Evolutionary conservation across 257 asterid species (phyloP).

Genomic region (Echites panduratus): DNA sequence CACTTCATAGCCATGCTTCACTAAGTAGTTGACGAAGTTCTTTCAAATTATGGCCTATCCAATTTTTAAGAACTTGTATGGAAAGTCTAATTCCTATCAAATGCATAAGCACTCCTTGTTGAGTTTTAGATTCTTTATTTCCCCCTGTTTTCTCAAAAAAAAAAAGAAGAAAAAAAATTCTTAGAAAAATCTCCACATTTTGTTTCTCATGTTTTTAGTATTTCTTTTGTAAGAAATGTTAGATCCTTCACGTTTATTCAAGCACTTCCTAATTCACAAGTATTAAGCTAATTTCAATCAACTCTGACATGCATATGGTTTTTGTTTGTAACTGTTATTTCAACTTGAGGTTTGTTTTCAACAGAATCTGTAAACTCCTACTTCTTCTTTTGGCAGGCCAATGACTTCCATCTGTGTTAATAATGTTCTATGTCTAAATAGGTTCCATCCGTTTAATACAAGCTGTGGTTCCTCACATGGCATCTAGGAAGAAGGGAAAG

Average conservation of each 20-base stretch:
- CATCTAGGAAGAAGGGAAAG: conserved; percentile 77
- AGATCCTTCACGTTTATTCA: background rate
- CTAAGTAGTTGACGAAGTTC: background rate
- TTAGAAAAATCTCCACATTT: background rate
- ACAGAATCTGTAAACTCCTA: background rate
- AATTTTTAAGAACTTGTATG: background rate
- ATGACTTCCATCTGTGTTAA: conserved; percentile 4
- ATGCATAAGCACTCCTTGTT: background rate
- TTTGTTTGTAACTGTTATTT: background rate
- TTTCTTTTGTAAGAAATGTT: background rate
- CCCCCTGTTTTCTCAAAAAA: background rate
- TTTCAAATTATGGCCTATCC: background rate
- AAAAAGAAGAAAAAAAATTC: no score
- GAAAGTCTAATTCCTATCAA: background rate
- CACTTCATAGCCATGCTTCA: background rate
- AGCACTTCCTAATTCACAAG: background rate
- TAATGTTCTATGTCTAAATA: conserved; percentile 18
- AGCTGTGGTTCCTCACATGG: conserved; percentile 91
- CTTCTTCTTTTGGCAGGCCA: conserved; percentile 8
- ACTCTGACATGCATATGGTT: background rate
- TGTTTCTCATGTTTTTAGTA: no score
- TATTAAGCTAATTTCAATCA: background rate
- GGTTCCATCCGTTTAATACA: conserved; percentile 85
- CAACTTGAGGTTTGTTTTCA: background rate
- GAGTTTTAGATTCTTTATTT: background rate